Evolutionary conservation across 2,329 filamentous ascomycete genomes (phyloP), one percentile per base, ranked within the genome.

Genomic region (Pseudogymnoascus sp.): DNA sequence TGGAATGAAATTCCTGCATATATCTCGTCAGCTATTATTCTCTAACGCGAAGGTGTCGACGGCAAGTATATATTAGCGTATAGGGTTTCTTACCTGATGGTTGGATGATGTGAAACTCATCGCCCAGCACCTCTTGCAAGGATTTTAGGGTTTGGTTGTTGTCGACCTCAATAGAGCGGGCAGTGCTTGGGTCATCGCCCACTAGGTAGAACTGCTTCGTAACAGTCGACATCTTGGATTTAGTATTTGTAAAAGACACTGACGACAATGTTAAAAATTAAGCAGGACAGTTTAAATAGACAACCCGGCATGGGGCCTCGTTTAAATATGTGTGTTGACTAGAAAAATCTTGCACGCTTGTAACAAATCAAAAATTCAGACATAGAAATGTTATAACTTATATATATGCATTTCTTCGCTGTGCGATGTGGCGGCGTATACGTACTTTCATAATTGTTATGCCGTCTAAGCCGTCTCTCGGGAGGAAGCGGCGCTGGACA

Each of bases 1-100:
- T 67, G 63, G 28, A 67, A 65, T 31, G 63, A 66, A 28, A 67
- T 66, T 42, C 66, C 66, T 67, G 11, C 6, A 6, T 23, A 8
- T 46, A 23, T 28, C 43, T 49, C 11, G n/a, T 53, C 5, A 56
- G n/a, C n/a, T 34, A 56, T 56, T 34, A 34, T 56, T 56, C 49
- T 18, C 12, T 12, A 7, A 56, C 5, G 9, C 25, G 0, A 4
- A 8, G 8, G 14, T 53, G 31, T 12, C 8, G 46, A 31, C 8
- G 46, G 8, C n/a, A 8, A 34, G 2, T 7, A 49, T 2, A 28
- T 46, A 49, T 49, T 28, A 49, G 12, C 28, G 25, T 49, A 28
- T 14, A 12, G 8, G 46, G 9, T 12, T 14, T 56, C 9, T 60
- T 42, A 67, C 65, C 64, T 65, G 62, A 67, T 59, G 63, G 62